Evolutionary conservation across 2,329 filamentous ascomycete species (phyloP).

Genomic region (Cordyceps farinosa): DNA sequence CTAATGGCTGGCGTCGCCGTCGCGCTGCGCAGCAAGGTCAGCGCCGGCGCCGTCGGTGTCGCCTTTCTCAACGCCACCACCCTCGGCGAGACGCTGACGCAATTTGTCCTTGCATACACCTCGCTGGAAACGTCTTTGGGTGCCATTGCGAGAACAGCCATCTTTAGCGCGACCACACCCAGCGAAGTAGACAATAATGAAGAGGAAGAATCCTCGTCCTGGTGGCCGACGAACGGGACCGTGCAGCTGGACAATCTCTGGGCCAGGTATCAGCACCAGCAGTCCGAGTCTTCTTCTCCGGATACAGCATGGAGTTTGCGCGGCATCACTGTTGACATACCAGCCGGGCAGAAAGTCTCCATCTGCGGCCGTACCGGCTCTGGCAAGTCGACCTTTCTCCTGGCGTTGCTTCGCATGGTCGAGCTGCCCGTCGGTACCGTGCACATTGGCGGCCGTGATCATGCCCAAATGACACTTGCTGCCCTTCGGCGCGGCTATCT

Average conservation of each 20-base stretch:
- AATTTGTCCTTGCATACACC: neutral
- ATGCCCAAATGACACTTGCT: neutral
- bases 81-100: neutral
- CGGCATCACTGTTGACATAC: neutral
- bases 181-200: neutral
- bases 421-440: neutral
- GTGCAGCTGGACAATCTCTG: neutral
- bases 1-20: neutral
- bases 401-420: slow-evolving; percentile 6
- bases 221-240: slow-evolving; percentile 1
- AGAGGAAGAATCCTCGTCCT: neutral
- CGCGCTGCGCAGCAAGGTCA: neutral
- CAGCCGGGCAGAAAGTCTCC: neutral
- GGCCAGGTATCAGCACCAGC: neutral
- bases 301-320: neutral
- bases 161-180: neutral
- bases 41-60: slow-evolving; percentile 7
- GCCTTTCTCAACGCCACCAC: slow-evolving; percentile 12
- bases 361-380: slow-evolving; percentile 13
- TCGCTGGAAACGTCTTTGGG: slow-evolving; percentile 4
- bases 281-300: no score
- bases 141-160: neutral
- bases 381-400: slow-evolving; percentile 11
- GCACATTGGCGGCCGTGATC: neutral
- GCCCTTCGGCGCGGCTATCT: neutral